A percentile compares a stretch with the other conserved stretches of the same genome.
Conservation (phyloP, 1,284 basidiomycete species). For the Exobasidium cylindrosporum region DNA sequence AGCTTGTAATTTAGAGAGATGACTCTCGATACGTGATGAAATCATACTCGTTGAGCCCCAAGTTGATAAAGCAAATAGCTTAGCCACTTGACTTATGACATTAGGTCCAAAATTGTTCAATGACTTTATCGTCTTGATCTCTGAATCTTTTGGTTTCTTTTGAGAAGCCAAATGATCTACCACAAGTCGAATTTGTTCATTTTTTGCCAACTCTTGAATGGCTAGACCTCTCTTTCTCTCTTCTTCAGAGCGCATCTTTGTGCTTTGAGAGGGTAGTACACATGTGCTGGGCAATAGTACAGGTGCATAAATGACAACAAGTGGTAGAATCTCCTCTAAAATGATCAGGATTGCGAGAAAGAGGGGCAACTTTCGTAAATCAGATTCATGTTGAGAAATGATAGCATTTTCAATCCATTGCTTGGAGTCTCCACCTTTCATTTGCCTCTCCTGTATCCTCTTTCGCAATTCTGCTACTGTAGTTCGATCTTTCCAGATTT, state of each 20-base stretch:
- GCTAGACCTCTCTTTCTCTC: constrained; percentile 39
- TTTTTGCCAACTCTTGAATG: constrained; percentile 21
- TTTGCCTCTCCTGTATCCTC: constrained; percentile 2
- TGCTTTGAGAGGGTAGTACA: constrained; percentile 75
- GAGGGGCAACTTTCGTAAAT: constrained; percentile 67
- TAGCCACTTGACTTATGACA: neutral
- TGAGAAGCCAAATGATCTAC: constrained; percentile 12
- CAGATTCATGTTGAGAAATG: constrained; percentile 36
- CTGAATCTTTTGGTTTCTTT: neutral
- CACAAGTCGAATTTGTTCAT: constrained; percentile 4
- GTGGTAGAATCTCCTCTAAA: constrained; percentile 75
- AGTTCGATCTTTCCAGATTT: constrained; percentile 48
- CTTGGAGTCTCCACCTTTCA: neutral
- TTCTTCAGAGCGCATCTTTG: constrained; percentile 43
- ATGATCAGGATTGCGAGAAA: constrained; percentile 73
- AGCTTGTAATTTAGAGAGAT: constrained; percentile 31
- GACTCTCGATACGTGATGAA: constrained; percentile 22
- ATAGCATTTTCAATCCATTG: constrained; percentile 36
- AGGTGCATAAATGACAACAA: constrained; percentile 81
- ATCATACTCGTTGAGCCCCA: constrained; percentile 1
- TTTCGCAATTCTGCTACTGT: constrained; percentile 26
- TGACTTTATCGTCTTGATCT: neutral
- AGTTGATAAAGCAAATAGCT: neutral
- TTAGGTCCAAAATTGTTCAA: neutral
- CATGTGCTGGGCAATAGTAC: constrained; percentile 81